These are phyloP conservation scores for Exutisphaerella laricina DNA, from an alignment of 2,329 filamentous ascomycete genomes.

Conservation along the genomic window DNA sequence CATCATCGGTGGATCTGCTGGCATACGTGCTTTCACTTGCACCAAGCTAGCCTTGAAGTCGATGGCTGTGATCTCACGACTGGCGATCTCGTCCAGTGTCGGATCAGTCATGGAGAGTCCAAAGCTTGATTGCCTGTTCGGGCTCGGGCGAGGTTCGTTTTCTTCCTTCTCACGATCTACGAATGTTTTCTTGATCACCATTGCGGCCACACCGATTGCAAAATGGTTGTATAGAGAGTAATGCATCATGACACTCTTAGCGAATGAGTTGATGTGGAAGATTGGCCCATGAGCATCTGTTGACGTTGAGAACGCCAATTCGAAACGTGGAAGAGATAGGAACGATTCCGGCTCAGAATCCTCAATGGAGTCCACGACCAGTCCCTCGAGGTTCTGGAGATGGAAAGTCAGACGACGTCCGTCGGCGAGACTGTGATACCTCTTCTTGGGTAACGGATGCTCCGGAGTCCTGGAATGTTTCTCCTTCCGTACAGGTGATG, in stretches of 20 bases:
- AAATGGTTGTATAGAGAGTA: conserved; percentile 96
- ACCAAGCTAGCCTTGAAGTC: conserved; percentile 77
- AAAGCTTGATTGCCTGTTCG: conserved; percentile 18
- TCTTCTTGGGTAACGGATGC: conserved; percentile 44
- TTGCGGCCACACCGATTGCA: conserved; percentile 72
- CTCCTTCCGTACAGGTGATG: conserved; percentile 48
- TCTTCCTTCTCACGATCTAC: conserved; percentile 21
- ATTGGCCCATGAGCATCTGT: conserved; percentile 83
- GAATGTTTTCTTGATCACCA: conserved; percentile 56
- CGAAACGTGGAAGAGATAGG: conserved; percentile 76
- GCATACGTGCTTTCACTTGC: conserved; percentile 84
- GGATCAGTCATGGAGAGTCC: conserved; percentile 22
- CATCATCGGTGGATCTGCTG: conserved; percentile 85
- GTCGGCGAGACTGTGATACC: conserved; percentile 54
- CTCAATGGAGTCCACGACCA: conserved; percentile 82
- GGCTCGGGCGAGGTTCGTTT: conserved; percentile 11
- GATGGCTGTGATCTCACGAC: conserved; percentile 66
- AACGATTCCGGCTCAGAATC: conserved; percentile 82
- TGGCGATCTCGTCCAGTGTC: conserved; percentile 28
- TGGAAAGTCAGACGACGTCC: conserved; percentile 77
- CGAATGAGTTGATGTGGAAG: conserved; percentile 77
- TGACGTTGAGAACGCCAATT: conserved; percentile 75
- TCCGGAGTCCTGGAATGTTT: conserved; percentile 27
- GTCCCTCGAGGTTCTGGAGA: conserved; percentile 76
- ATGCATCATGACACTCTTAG: conserved; percentile 72